phyloP scores from a whole-genome alignment of 2,329 filamentous ascomycete species.

The Botrytis fabae region DNA sequence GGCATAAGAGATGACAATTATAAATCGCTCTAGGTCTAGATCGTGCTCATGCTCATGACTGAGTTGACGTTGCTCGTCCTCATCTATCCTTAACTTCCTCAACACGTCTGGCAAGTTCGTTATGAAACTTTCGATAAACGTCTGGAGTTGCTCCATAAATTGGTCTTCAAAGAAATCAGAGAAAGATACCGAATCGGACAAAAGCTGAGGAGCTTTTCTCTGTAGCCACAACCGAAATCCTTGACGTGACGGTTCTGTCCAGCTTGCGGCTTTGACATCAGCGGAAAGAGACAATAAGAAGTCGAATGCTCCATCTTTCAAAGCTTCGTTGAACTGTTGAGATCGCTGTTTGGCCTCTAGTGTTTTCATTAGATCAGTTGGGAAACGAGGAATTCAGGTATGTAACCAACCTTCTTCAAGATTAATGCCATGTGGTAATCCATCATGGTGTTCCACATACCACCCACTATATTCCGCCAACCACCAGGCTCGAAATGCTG shows the following conservation, averaged over 20 bases:
- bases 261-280: constrained; percentile 76
- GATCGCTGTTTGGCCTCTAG: constrained; percentile 69
- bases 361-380: constrained; percentile 20
- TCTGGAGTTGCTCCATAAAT: constrained; percentile 79
- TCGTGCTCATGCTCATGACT: constrained; percentile 66
- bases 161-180: constrained; percentile 70
- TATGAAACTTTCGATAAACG: constrained; percentile 89
- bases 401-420: constrained; percentile 52
- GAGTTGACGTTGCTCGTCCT: constrained; percentile 80
- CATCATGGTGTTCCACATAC: constrained; percentile 71
- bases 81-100: constrained; percentile 79
- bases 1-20: constrained; percentile 87
- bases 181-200: constrained; percentile 67
- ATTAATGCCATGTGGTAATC: constrained; percentile 62
- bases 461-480: constrained; percentile 89
- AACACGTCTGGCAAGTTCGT: constrained; percentile 93
- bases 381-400: background rate
- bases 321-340: constrained; percentile 70
- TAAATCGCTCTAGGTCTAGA: constrained; percentile 80
- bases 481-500: constrained; percentile 82
- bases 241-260: constrained; percentile 83
- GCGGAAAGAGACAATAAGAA: constrained; percentile 84
- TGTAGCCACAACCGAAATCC: constrained; percentile 82
- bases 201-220: constrained; percentile 71
- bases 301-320: constrained; percentile 89